Percentiles rank a stretch among this genome's conserved stretches.
phyloP scores from a whole-genome alignment of 257 asterid genomes.

The Misopates orontium region DNA sequence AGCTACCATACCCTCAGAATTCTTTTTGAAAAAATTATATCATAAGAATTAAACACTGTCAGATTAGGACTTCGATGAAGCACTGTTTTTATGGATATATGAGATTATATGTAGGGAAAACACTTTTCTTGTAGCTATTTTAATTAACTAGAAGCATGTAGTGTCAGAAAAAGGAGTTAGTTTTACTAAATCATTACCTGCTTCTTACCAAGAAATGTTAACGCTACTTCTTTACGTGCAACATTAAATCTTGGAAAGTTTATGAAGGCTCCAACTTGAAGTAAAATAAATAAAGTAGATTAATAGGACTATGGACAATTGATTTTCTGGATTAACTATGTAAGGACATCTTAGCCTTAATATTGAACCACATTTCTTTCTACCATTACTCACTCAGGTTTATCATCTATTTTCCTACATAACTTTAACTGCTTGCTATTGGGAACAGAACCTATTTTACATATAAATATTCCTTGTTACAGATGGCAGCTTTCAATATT shows the following conservation, averaged over 20 bases:
- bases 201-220: conserved; percentile 9
- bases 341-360: conserved; percentile 1
- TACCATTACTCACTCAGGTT: conserved; percentile 12
- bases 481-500: conserved; percentile 99
- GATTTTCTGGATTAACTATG: conserved; percentile 5
- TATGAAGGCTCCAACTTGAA: conserved; percentile 8
- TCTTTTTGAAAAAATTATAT: conserved; percentile 16
- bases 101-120: neutral
- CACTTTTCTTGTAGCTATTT: conserved; percentile 15
- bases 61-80: neutral
- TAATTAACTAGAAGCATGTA: conserved; percentile 11
- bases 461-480: conserved; percentile 35
- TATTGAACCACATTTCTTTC: conserved; percentile 16
- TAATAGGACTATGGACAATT: conserved; percentile 5
- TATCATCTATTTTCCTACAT: conserved; percentile 7
- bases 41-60: conserved; percentile 3
- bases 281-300: conserved; percentile 23
- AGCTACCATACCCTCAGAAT: conserved; percentile 15
- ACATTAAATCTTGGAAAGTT: conserved; percentile 12
- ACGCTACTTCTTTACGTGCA: neutral
- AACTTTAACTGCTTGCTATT: conserved; percentile 10
- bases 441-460: conserved; percentile 23
- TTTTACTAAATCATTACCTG: neutral
- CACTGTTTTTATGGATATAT: conserved; percentile 16
- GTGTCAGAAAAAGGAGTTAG: neutral